These are phyloP conservation scores for Suhomyces wounanorum DNA, from an alignment of 1,139 yeast genomes.

Conservation along the genomic window DNA sequence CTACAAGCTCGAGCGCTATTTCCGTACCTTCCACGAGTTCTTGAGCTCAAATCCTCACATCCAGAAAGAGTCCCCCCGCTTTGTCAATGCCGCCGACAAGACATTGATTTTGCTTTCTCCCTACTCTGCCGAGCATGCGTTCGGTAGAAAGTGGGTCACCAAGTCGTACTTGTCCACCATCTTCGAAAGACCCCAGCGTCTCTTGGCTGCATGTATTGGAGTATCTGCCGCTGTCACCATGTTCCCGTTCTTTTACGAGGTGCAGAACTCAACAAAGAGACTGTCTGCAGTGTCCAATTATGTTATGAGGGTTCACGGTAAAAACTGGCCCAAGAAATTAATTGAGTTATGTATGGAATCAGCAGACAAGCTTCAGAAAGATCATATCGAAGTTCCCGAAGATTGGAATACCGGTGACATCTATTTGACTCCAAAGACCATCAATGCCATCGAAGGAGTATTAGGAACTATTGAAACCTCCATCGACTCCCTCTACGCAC, in stretches of 20 bases:
- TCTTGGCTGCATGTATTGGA: constrained; percentile 76
- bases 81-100: constrained; percentile 45
- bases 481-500: constrained; percentile 45
- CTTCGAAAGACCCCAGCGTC: constrained; percentile 82
- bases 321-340: constrained; percentile 66
- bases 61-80: constrained; percentile 51
- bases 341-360: constrained; percentile 62
- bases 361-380: constrained; percentile 53
- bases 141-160: constrained; percentile 76
- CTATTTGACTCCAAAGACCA: constrained; percentile 66
- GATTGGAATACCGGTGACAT: constrained; percentile 87
- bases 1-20: constrained; percentile 40
- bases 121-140: constrained; percentile 64
- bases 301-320: constrained; percentile 75
- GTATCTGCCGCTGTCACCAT: constrained; percentile 74
- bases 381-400: constrained; percentile 72
- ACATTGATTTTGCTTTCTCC: constrained; percentile 62
- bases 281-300: constrained; percentile 56
- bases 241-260: constrained; percentile 61
- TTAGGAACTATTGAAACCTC: constrained; percentile 78
- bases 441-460: constrained; percentile 76
- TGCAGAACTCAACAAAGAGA: constrained; percentile 51
- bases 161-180: constrained; percentile 67
- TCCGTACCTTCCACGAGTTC: constrained; percentile 48
- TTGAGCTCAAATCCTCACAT: constrained; percentile 58